Evolutionary conservation across 805 yeast genomes (phyloP), one percentile per base, ranked within the genome.

Genomic region (Candida coquimbonensis): DNA sequence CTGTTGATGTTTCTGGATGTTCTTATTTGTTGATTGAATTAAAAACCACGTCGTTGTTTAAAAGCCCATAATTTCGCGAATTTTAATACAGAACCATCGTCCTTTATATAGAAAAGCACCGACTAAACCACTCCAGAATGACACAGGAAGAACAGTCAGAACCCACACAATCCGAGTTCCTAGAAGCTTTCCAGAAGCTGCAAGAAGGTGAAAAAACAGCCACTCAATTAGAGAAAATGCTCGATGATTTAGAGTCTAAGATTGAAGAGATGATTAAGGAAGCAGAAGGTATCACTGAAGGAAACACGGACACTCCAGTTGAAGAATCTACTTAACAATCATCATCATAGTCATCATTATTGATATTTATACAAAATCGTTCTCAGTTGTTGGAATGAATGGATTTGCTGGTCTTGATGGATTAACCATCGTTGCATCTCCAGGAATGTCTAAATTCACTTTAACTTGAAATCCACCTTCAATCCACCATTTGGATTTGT

Each of bases 401-500:
- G 98, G 98, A 59, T 93, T 91, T 4, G 70, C 67, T 1, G 85
- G 80, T 47, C 75, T 66, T 11, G 68, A 63, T 0, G 96, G 95
- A 57, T 93, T 93, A 38, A 90, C 68, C 27, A 79, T 67, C 7
- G 34, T 27, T 52, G 65, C 68, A 11, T 61, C 59, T 4, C 62
- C 48, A 38, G 68, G 67, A 7, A 65, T 55, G 41, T 65, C 64
- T 17, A 85, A 70, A 9, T 61, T 60, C 3, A 91, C 83, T 57
- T 83, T 87, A 3, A 48, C 61, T 2, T 51, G 49, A 48, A 74
- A 72, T 0, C 93, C 91, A 11, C 81, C 82, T 13, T 83, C 82
- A 16, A 87, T 71, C 99, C 99, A 93, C 99, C 99, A 93, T 62
- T 87, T 87, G 21, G 74, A 68, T 13, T 70, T 64, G 46, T 87